phyloP scores from a whole-genome alignment of 768 basidiomycete genomes.

The Cystofilobasidium capitatum region DNA sequence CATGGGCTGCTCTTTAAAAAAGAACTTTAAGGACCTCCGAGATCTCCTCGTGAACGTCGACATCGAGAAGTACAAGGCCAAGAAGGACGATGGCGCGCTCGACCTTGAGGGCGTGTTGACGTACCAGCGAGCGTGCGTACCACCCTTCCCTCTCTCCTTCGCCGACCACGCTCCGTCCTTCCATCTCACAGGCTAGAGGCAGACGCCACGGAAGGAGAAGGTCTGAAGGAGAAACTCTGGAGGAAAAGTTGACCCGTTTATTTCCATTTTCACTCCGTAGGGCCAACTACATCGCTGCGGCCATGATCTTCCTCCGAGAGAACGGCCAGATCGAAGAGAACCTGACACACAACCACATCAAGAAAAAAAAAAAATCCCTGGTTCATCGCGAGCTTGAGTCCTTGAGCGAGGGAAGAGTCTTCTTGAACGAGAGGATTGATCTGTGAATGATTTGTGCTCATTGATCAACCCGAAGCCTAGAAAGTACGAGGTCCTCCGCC shows the following conservation, averaged over 20 bases:
- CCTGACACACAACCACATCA: conserved; percentile 59
- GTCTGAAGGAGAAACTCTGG: background rate
- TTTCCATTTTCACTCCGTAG: background rate
- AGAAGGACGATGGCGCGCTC: background rate
- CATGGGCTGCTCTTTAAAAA: too few species aligned
- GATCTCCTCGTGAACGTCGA: conserved; percentile 23
- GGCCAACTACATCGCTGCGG: conserved; percentile 41
- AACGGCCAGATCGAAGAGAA: conserved; percentile 58
- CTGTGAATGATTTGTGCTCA: too few species aligned
- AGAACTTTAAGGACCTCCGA: too few species aligned
- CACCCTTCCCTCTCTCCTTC: background rate
- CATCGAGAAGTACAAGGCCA: background rate
- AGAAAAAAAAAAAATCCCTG: too few species aligned
- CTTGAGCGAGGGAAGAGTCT: too few species aligned
- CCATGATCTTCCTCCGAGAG: conserved; percentile 74
- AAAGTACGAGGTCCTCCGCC: too few species aligned
- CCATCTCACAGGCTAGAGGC: background rate
- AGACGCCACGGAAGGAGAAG: background rate
- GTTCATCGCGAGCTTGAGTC: too few species aligned
- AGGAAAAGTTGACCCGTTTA: background rate
- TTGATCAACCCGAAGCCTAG: too few species aligned
- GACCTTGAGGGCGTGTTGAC: conserved; percentile 38
- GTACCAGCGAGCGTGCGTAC: conserved; percentile 34
- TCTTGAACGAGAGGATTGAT: too few species aligned
- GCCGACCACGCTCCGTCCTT: background rate